Evolutionary conservation across 1,284 basidiomycete species (phyloP).

Genomic region (Sanghuangporus weigelae): DNA sequence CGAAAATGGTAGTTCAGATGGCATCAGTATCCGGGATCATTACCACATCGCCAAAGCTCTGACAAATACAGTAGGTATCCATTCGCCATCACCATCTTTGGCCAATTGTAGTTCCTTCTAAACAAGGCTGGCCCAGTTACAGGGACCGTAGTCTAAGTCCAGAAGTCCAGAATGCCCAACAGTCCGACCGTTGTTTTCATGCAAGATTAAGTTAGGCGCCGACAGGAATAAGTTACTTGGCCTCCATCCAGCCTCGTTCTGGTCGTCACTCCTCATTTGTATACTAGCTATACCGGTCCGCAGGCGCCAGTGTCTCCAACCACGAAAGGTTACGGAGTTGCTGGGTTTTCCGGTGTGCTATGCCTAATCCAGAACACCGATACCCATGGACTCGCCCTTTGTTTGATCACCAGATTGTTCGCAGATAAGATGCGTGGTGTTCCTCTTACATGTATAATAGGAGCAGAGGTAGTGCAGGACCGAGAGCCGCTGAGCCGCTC

Average conservation of each 20-base stretch:
- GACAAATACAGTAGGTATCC: neutral
- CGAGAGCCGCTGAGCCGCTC: neutral
- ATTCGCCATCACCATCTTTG: neutral
- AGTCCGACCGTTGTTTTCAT: neutral
- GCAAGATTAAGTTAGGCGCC: neutral
- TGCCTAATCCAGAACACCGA: neutral
- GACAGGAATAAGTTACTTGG: neutral
- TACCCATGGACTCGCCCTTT: slow-evolving; percentile 2
- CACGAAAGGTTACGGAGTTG: neutral
- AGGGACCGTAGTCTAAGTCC: too few relatives aligned
- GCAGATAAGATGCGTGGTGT: neutral
- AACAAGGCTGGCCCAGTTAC: too few relatives aligned
- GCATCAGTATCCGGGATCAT: neutral
- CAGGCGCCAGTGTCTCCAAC: neutral
- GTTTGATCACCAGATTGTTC: neutral
- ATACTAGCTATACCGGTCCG: neutral
- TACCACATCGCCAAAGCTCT: neutral
- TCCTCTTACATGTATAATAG: neutral
- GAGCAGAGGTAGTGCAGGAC: neutral
- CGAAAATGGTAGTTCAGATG: neutral
- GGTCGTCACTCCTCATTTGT: neutral
- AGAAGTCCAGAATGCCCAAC: neutral
- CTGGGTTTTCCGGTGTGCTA: neutral
- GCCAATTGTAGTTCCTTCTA: too few relatives aligned
- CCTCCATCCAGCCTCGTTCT: neutral